These are phyloP conservation scores for Coprinopsis cinerea DNA, from an alignment of 768 basidiomycete genomes.

Conservation along the genomic window DNA sequence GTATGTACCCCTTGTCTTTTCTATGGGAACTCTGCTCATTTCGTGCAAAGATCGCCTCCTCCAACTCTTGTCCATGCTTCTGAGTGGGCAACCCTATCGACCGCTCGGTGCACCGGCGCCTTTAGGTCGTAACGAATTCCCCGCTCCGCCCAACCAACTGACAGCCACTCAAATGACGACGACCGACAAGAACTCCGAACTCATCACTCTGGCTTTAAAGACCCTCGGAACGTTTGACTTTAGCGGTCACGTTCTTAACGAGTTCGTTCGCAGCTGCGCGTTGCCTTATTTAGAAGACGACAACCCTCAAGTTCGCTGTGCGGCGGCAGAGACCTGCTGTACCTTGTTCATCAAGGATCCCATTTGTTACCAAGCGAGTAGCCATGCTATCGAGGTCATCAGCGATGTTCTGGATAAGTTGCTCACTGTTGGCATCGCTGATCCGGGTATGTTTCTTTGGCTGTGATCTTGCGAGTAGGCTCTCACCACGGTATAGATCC, in stretches of 20 bases:
- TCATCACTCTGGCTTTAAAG: conserved; percentile 75
- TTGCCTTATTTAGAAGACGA: conserved; percentile 94
- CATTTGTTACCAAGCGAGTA: conserved; percentile 93
- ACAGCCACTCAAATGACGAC: conserved; percentile 41
- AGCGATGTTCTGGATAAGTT: conserved; percentile 98
- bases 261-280: conserved; percentile 89
- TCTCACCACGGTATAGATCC: conserved; percentile 44
- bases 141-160: conserved; percentile 44
- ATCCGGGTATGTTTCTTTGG: conserved; percentile 60
- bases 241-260: conserved; percentile 92
- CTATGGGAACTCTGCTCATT: not conserved
- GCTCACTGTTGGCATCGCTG: conserved; percentile 90
- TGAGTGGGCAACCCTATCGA: conserved; percentile 82
- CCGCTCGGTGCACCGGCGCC: conserved; percentile 80
- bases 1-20: conserved; percentile 31
- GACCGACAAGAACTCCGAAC: conserved; percentile 59
- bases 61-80: conserved; percentile 72
- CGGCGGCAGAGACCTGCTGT: conserved; percentile 90
- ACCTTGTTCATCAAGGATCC: conserved; percentile 90
- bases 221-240: conserved; percentile 94
- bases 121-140: conserved; percentile 47
- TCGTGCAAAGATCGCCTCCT: conserved; percentile 72
- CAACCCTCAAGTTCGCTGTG: conserved; percentile 76
- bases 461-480: conserved; percentile 1
- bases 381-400: conserved; percentile 93